Conservation (phyloP, 345 rosid species). For the Hirschfeldia incana region DNA sequence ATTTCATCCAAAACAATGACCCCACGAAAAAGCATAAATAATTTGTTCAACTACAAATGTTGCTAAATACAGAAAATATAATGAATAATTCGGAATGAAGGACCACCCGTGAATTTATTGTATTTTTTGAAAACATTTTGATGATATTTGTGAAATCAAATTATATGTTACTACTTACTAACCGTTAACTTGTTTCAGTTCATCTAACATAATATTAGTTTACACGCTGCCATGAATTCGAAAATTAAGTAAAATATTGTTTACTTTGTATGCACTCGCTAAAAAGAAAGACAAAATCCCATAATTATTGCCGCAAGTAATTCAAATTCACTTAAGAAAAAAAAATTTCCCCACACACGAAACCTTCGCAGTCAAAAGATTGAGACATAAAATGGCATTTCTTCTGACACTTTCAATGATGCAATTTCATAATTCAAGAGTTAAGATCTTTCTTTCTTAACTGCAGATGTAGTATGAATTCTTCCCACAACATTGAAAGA, state of each 20-base stretch:
- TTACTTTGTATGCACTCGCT: not conserved
- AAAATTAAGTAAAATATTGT: not conserved
- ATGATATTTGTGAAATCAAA: not conserved
- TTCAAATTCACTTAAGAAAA: not conserved
- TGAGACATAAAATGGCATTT: not conserved
- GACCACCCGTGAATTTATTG: conserved; percentile 3
- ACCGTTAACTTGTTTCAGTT: not conserved
- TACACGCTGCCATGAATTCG: not conserved
- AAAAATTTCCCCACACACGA: conserved; percentile 13
- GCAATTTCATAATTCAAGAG: not conserved
- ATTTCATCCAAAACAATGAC: conserved; percentile 13
- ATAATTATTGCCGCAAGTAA: conserved; percentile 12
- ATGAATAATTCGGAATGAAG: conserved; percentile 1
- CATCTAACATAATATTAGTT: not conserved
- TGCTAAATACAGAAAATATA: not conserved
- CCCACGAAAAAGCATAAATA: not conserved
- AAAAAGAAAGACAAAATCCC: not conserved
- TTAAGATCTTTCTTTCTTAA: not conserved
- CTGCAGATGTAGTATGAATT: not conserved
- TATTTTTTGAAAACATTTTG: not conserved
- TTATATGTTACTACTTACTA: not conserved
- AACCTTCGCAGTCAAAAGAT: not conserved
- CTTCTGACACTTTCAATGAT: not conserved
- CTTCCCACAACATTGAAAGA: not conserved
- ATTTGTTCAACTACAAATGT: not conserved